Percentiles rank a stretch among this genome's conserved stretches.
Evolutionary conservation across 2,329 filamentous ascomycete genomes (phyloP).

Genomic region (Phialophora tarda): DNA sequence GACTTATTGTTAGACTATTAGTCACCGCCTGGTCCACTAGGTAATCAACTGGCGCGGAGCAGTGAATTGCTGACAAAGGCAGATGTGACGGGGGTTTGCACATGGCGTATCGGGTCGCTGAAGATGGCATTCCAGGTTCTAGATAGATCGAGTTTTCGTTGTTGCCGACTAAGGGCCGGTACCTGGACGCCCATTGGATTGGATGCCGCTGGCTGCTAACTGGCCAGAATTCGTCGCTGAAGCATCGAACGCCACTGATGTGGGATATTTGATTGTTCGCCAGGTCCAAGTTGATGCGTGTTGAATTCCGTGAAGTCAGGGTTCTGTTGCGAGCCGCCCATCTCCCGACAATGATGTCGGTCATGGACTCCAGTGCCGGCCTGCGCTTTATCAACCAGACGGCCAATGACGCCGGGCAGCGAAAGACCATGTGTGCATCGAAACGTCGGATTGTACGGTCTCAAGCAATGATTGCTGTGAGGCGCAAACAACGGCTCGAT

Average conservation of each 20-base stretch:
- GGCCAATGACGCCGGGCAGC: not conserved
- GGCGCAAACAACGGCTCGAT: slow-evolving; percentile 5
- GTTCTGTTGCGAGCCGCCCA: too few species aligned
- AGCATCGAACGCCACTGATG: too few species aligned
- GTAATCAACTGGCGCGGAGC: not conserved
- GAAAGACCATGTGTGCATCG: not conserved
- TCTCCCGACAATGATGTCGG: not conserved
- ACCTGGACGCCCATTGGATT: too few species aligned
- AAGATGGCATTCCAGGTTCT: not conserved
- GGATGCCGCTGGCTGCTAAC: too few species aligned
- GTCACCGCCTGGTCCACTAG: not conserved
- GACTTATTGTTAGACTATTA: not conserved
- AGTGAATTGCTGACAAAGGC: not conserved
- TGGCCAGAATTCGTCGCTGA: too few species aligned
- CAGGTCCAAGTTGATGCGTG: too few species aligned
- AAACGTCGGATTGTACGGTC: slow-evolving; percentile 2
- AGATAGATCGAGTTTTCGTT: too few species aligned
- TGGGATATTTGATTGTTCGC: too few species aligned
- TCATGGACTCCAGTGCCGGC: not conserved
- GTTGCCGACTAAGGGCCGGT: too few species aligned
- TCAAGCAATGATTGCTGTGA: slow-evolving; percentile 10
- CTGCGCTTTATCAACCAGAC: slow-evolving; percentile 11
- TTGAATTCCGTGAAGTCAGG: too few species aligned
- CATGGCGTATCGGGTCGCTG: not conserved
- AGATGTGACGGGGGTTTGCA: not conserved